Evolutionary conservation across 345 rosid genomes (phyloP).

Genomic region (Reutealis trisperma): DNA sequence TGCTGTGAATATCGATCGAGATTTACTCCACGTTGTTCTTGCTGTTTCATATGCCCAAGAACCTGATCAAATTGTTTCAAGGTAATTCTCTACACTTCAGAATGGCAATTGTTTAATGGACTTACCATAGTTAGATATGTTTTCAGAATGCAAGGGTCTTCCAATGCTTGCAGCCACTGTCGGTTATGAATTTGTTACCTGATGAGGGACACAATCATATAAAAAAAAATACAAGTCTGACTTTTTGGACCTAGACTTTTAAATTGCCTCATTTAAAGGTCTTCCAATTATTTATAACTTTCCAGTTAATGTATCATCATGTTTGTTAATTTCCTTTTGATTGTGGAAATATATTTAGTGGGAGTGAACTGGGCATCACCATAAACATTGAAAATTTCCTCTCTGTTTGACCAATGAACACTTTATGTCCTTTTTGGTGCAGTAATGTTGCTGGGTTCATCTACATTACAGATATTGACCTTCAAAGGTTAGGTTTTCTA

Average conservation of each 20-base stretch:
- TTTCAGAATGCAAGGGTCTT: not conserved
- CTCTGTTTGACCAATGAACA: not conserved
- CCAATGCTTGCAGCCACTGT: too few species aligned
- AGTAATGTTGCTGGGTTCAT: slow-evolving; percentile 89
- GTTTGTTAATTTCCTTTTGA: not conserved
- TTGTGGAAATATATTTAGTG: too few species aligned
- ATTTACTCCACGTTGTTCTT: slow-evolving; percentile 72
- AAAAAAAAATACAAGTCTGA: not conserved
- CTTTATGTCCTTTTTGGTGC: slow-evolving; percentile 20
- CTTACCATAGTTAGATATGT: too few species aligned
- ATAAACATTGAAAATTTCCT: not conserved
- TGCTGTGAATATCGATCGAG: slow-evolving; percentile 56
- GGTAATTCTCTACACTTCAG: slow-evolving; percentile 34
- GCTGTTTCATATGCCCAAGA: slow-evolving; percentile 87
- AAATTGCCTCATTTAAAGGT: not conserved
- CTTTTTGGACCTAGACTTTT: not conserved
- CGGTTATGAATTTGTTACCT: too few species aligned
- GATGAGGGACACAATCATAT: too few species aligned
- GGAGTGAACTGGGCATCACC: not conserved
- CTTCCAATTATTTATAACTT: not conserved
- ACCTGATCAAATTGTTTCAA: slow-evolving; percentile 68
- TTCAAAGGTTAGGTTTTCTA: slow-evolving; percentile 42
- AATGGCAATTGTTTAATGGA: not conserved
- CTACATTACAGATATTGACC: slow-evolving; percentile 69
- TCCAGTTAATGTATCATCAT: not conserved